Percentiles rank a stretch among this genome's conserved stretches.
phyloP scores from a whole-genome alignment of 2,329 filamentous ascomycete genomes.

The Sporothrix globosa region DNA sequence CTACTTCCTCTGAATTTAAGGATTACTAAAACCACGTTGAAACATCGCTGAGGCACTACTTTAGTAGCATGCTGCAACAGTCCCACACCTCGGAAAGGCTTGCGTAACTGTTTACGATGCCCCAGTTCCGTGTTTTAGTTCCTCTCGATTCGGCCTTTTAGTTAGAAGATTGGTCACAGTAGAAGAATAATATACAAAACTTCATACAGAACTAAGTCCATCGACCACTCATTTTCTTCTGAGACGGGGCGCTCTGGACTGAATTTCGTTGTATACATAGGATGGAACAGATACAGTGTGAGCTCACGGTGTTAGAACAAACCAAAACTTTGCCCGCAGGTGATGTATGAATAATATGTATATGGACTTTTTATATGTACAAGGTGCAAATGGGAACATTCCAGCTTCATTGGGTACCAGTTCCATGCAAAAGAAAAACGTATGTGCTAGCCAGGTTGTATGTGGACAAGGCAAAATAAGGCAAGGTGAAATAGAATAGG shows the following conservation, averaged over 20 bases:
- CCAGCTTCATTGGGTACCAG: background rate
- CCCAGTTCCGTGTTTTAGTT: background rate
- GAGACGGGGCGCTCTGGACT: background rate
- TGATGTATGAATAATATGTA: conserved; percentile 8
- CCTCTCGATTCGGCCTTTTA: background rate
- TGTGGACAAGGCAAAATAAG: background rate
- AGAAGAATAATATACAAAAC: background rate
- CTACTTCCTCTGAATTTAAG: background rate
- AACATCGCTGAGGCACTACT: background rate
- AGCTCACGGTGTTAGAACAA: background rate
- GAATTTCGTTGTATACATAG: background rate
- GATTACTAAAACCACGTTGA: conserved; percentile 17
- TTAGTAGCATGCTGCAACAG: conserved; percentile 1
- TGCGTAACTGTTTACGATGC: conserved; percentile 5
- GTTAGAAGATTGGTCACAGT: background rate
- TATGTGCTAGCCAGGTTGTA: conserved; percentile 14
- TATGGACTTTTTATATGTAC: conserved; percentile 12
- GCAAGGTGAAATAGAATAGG: background rate
- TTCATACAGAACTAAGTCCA: background rate
- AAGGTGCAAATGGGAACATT: background rate
- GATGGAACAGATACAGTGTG: background rate
- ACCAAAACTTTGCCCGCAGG: background rate
- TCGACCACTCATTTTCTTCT: background rate
- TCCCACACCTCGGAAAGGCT: background rate
- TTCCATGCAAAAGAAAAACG: background rate